Conservation (phyloP, 495 filamentous ascomycete genomes). For the Trichocladium antarcticum region DNA sequence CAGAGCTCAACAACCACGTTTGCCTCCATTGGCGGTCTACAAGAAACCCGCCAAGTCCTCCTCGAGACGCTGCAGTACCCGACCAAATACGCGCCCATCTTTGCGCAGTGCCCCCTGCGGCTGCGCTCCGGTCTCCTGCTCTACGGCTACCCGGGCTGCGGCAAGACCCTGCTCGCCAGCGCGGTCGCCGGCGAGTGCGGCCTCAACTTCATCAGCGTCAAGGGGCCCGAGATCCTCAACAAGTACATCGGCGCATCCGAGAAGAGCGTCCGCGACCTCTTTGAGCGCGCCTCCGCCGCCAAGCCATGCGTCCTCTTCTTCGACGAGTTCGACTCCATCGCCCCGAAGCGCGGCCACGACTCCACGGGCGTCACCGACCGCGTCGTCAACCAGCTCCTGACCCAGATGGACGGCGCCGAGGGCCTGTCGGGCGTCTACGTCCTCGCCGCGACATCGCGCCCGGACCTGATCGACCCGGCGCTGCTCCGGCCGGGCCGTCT, state of each 20-base stretch:
- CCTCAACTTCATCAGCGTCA: slow-evolving; percentile 95
- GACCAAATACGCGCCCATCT: slow-evolving; percentile 95
- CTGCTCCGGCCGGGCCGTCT: slow-evolving; percentile 78
- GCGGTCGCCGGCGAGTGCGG: slow-evolving; percentile 94
- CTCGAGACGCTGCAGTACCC: slow-evolving; percentile 94
- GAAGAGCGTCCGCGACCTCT: slow-evolving; percentile 87
- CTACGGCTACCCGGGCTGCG: slow-evolving; percentile 92
- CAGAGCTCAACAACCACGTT: slow-evolving; percentile 84
- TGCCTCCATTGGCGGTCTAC: slow-evolving; percentile 78
- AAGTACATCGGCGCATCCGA: slow-evolving; percentile 97
- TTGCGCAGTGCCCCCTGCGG: slow-evolving; percentile 85
- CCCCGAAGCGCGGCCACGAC: slow-evolving; percentile 93
- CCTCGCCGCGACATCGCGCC: slow-evolving; percentile 79
- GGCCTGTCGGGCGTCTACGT: slow-evolving; percentile 92
- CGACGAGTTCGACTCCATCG: slow-evolving; percentile 95
- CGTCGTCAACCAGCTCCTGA: slow-evolving; percentile 96
- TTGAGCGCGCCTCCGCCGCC: slow-evolving; percentile 81
- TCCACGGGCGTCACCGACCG: slow-evolving; percentile 93
- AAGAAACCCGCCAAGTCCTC: slow-evolving; percentile 71
- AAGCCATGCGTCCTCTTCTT: slow-evolving; percentile 92
- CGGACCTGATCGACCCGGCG: slow-evolving; percentile 90
- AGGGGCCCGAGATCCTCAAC: slow-evolving; percentile 94
- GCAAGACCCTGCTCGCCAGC: slow-evolving; percentile 86
- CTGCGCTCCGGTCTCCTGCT: slow-evolving; percentile 83
- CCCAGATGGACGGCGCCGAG: slow-evolving; percentile 98